A percentile compares a stretch with the other conserved stretches of the same genome.
Conservation (phyloP, 371 early-diverging fungal species). For the Apophysomyces elegans region DNA sequence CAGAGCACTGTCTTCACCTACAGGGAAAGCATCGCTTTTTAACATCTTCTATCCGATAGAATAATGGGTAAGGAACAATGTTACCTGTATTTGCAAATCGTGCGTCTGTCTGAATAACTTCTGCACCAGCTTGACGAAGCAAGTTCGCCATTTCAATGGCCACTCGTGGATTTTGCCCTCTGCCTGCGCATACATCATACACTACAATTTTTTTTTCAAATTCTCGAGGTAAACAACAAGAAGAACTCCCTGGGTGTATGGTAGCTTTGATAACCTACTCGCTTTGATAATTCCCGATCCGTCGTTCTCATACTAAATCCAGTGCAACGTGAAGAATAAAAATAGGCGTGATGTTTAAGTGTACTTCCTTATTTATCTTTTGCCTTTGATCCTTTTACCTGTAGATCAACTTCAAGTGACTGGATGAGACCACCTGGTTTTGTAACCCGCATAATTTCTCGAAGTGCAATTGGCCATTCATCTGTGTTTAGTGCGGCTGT, state of each 20-base stretch:
- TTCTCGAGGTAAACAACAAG: no score
- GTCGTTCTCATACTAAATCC: neutral
- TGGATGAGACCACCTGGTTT: conserved; percentile 66
- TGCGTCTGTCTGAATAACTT: conserved; percentile 1
- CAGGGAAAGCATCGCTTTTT: no score
- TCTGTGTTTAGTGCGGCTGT: conserved; percentile 49
- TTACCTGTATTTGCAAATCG: conserved; percentile 8
- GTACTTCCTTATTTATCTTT: neutral
- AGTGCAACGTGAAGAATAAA: no score
- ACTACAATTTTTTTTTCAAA: neutral
- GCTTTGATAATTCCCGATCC: conserved; percentile 5
- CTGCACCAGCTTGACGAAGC: neutral
- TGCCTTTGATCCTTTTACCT: conserved; percentile 27
- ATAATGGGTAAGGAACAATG: neutral
- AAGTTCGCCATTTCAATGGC: conserved; percentile 2
- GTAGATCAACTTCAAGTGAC: conserved; percentile 51
- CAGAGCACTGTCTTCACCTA: neutral
- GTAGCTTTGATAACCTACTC: neutral
- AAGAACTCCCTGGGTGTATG: no score
- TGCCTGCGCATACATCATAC: neutral
- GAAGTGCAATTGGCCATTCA: conserved; percentile 53
- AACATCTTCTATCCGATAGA: neutral
- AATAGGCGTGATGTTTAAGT: neutral
- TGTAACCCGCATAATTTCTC: conserved; percentile 55
- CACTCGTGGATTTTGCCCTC: conserved; percentile 1